Base-by-base conservation (phyloP, 2,329 filamentous ascomycete genomes). In the Cladosporium sp. region DNA sequence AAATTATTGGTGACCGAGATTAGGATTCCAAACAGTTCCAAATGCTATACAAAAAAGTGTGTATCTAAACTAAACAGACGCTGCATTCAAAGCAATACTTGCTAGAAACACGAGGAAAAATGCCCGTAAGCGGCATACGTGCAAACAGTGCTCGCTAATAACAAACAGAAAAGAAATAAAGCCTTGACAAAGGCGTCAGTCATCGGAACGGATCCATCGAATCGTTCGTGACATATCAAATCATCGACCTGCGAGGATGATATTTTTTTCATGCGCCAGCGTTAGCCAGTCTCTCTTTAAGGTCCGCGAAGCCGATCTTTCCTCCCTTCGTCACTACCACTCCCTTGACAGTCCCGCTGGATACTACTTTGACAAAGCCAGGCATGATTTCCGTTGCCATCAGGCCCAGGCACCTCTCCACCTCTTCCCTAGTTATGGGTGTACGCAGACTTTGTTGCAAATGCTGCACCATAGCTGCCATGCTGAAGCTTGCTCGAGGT, bases 391-490 rank as follows among this genome's bases (percentile, higher is more conserved):
- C 73, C 4, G 54, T 58, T 7, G 69, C 68, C 55, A 76, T 60
- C 7, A 76, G 60, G 43, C 67, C 64, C 13, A 77, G 55, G 53
- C 69, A 70, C 55, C 66, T 63, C 59, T 70, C 59, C 0, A 68
- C 70, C 50, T 77, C 73, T 6, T 73, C 72, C 43, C 62, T 66
- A 15, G 67, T 70, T 19, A 76, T 69, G 0, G 73, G 73, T 38
- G 63, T 72, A 27, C 72, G 63, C 45, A 74, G 64, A n/a, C 70
- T 73, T 43, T 68, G 66, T 53, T 72, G 73, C 13, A 76, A 51
- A 15, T 69, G 64, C 56, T 73, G 70, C 3, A 72, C 53, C 12
- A 75, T 57, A 1, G 68, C 62, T 3, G 63, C 61, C 56, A 73
- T 69, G 18, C 70, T 71, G 57, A 76, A 71, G n/a, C 68, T 73